phyloP scores from a whole-genome alignment of 805 yeast species.

The Nakazawaea wyomingensis region DNA sequence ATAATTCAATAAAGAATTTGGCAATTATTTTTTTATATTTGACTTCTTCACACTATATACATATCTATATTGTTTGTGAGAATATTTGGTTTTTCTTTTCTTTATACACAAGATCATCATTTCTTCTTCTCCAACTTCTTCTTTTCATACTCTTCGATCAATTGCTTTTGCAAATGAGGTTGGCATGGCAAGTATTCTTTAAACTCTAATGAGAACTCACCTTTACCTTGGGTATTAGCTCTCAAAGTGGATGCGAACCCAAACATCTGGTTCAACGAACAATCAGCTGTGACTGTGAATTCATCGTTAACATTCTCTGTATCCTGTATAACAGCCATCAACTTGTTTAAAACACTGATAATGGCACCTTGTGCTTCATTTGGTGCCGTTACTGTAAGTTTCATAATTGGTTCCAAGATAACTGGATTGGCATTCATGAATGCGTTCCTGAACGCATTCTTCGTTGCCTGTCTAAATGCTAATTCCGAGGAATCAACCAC shows the following conservation, averaged over 20 bases:
- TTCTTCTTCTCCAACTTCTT: constrained; percentile 37
- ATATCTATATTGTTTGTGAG: too few relatives aligned
- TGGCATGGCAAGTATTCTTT: constrained; percentile 87
- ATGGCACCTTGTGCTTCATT: constrained; percentile 92
- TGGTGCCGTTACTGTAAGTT: constrained; percentile 89
- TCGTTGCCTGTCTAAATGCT: constrained; percentile 90
- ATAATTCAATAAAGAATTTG: too few relatives aligned
- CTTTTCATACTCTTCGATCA: constrained; percentile 79
- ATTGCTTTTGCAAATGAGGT: constrained; percentile 83
- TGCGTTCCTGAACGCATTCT: constrained; percentile 87
- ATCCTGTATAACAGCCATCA: constrained; percentile 87
- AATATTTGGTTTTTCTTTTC: too few relatives aligned
- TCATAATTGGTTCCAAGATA: constrained; percentile 94
- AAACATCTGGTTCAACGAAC: constrained; percentile 94
- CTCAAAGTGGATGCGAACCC: constrained; percentile 94
- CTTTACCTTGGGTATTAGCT: constrained; percentile 98
- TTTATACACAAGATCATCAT: too few relatives aligned
- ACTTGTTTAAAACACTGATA: constrained; percentile 86
- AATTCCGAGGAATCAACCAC: constrained; percentile 95
- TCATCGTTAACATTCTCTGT: constrained; percentile 94
- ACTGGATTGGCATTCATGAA: constrained; percentile 81
- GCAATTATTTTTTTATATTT: too few relatives aligned
- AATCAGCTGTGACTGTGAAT: constrained; percentile 88
- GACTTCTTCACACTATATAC: constrained; percentile 2
- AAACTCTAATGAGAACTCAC: constrained; percentile 95